Evolutionary conservation across 208 protist genomes (phyloP).

Genomic region (Strigomonas culicis): DNA sequence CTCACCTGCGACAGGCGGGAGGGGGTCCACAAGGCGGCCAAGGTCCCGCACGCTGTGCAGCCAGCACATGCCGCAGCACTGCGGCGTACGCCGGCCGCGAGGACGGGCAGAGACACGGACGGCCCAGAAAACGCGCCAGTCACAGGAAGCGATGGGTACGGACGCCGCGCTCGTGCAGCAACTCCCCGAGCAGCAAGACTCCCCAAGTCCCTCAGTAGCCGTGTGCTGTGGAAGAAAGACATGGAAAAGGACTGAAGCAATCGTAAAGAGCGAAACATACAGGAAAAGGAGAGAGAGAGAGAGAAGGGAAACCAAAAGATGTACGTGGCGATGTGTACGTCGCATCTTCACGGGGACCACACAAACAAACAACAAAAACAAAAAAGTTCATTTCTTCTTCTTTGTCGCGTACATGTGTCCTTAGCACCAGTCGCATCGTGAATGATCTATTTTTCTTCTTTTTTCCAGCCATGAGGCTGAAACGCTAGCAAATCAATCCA

Average conservation of each 20-base stretch:
- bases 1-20: conserved; percentile 38
- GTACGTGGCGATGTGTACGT: not conserved
- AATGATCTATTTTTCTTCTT: too few relatives aligned
- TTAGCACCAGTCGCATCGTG: too few relatives aligned
- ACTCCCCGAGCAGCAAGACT: too few relatives aligned
- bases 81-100: too few relatives aligned
- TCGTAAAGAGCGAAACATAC: not conserved
- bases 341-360: not conserved
- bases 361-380: conserved; percentile 16
- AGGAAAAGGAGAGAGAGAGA: conserved; percentile 6
- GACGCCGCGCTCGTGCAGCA: too few relatives aligned
- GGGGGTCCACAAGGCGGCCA: not conserved
- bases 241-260: not conserved
- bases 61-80: too few relatives aligned
- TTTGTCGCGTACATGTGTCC: too few relatives aligned
- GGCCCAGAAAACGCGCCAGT: not conserved
- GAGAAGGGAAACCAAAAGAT: conserved; percentile 14
- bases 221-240: not conserved
- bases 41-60: too few relatives aligned
- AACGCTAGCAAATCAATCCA: not conserved
- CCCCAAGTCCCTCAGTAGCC: too few relatives aligned
- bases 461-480: too few relatives aligned
- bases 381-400: conserved; percentile 6
- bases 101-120: not conserved
- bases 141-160: not conserved